Conservation (phyloP, 2,329 filamentous ascomycete species). For the Fonsecaea multimorphosa region DNA sequence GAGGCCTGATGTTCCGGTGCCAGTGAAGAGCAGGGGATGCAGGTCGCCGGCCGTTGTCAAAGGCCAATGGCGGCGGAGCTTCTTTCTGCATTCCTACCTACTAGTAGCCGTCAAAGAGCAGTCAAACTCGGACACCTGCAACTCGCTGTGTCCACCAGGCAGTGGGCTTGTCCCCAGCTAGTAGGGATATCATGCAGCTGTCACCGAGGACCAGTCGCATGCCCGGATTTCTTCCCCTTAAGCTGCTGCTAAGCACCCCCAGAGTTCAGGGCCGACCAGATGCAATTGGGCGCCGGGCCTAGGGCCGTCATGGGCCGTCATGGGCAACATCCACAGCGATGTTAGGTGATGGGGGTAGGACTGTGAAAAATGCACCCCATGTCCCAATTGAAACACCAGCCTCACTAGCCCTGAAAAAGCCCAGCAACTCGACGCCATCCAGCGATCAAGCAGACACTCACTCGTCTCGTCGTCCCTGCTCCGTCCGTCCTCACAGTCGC, state of each 20-base stretch:
- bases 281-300: conserved; percentile 13
- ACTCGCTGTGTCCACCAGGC: conserved; percentile 11
- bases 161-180: conserved; percentile 7
- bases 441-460: conserved; percentile 3
- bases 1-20: background rate
- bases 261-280: conserved; percentile 10
- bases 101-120: conserved; percentile 9
- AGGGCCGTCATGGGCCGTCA: background rate
- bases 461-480: conserved; percentile 1
- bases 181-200: conserved; percentile 6
- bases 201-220: conserved; percentile 1
- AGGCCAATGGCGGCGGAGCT: conserved; percentile 4
- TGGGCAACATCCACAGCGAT: conserved; percentile 13
- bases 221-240: conserved; percentile 1
- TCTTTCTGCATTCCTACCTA: conserved; percentile 7
- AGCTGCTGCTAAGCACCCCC: conserved; percentile 11
- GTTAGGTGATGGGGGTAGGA: conserved; percentile 22
- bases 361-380: conserved; percentile 16
- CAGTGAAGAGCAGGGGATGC: conserved; percentile 7
- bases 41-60: conserved; percentile 9
- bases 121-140: conserved; percentile 8
- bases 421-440: conserved; percentile 15
- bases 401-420: conserved; percentile 30
- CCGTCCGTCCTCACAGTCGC: conserved; percentile 8
- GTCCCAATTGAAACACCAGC: conserved; percentile 36